Evolutionary conservation across 2,329 filamentous ascomycete genomes (phyloP).

Genomic region (Simplicillium aogashimaense): DNA sequence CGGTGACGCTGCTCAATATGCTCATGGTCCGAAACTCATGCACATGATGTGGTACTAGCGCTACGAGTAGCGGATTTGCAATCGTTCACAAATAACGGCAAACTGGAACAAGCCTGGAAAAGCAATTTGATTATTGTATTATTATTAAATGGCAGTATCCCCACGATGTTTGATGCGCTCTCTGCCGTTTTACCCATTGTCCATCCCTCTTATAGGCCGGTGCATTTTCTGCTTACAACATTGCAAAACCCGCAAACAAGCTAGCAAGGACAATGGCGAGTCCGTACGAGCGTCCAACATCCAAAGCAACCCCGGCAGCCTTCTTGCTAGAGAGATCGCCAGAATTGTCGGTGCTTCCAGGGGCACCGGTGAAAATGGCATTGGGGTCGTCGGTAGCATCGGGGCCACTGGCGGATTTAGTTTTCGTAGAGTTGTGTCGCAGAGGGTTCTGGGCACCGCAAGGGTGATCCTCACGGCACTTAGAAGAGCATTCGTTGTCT

Average conservation of each 20-base stretch:
- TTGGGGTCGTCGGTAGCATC: constrained; percentile 19
- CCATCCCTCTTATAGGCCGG: no score
- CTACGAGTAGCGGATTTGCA: no score
- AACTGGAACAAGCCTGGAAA: no score
- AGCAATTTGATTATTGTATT: no score
- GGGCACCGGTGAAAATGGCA: constrained; percentile 26
- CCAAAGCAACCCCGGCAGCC: constrained; percentile 18
- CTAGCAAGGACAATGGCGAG: constrained; percentile 25
- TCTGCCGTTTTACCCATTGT: no score
- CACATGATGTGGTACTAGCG: no score
- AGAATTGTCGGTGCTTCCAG: constrained; percentile 8
- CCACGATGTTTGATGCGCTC: no score
- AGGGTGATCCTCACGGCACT: constrained; percentile 56
- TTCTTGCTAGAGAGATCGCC: constrained; percentile 9
- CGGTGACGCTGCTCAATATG: no score
- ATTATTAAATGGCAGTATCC: no score
- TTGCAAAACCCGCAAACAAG: constrained; percentile 29
- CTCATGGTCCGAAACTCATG: no score
- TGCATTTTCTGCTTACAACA: constrained; percentile 19
- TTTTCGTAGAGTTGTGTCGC: constrained; percentile 44
- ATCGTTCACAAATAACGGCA: no score
- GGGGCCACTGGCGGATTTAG: constrained; percentile 27
- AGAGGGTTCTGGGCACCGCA: constrained; percentile 62
- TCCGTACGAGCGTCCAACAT: constrained; percentile 25
- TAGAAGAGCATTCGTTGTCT: constrained; percentile 46